phyloP scores from a whole-genome alignment of 1,139 yeast species.

The Yamadazyma triangularis region DNA sequence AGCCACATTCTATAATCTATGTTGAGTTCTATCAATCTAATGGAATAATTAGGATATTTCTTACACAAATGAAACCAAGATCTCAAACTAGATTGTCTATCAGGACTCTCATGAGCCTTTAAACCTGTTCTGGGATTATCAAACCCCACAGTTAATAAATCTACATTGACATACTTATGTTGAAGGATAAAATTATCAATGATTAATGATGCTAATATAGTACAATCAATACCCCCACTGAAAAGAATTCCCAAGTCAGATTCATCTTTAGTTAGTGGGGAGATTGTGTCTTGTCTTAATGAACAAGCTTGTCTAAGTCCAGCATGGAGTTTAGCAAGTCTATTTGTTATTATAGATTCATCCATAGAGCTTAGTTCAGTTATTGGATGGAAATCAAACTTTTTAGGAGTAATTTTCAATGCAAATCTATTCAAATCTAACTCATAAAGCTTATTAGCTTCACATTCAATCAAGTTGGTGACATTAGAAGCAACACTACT shows the following conservation, averaged over 20 bases:
- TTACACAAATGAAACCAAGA: constrained; percentile 52
- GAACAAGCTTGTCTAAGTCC: constrained; percentile 8
- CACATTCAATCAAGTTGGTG: constrained; percentile 44
- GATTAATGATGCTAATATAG: constrained; percentile 58
- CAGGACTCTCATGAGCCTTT: constrained; percentile 69
- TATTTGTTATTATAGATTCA: background rate
- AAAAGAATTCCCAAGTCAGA: constrained; percentile 61
- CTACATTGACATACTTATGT: constrained; percentile 26
- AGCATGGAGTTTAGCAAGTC: constrained; percentile 4
- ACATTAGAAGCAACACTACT: constrained; percentile 40
- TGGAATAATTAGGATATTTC: constrained; percentile 27
- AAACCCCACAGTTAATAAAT: constrained; percentile 91
- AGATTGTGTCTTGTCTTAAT: constrained; percentile 53
- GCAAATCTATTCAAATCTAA: constrained; percentile 23
- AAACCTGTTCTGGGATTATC: constrained; percentile 79
- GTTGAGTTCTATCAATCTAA: constrained; percentile 62
- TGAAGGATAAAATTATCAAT: constrained; percentile 19
- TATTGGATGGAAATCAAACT: background rate
- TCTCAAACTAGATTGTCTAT: constrained; percentile 62
- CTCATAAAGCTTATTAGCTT: constrained; percentile 41
- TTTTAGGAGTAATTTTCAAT: constrained; percentile 5
- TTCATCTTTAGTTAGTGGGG: constrained; percentile 43
- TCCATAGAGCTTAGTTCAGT: background rate
- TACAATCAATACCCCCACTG: constrained; percentile 95
- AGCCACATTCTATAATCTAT: constrained; percentile 67